Percentiles rank a stretch among this genome's conserved stretches.
Evolutionary conservation across 108 stramenopile species (phyloP).

Genomic region (Bacterosira constricta): DNA sequence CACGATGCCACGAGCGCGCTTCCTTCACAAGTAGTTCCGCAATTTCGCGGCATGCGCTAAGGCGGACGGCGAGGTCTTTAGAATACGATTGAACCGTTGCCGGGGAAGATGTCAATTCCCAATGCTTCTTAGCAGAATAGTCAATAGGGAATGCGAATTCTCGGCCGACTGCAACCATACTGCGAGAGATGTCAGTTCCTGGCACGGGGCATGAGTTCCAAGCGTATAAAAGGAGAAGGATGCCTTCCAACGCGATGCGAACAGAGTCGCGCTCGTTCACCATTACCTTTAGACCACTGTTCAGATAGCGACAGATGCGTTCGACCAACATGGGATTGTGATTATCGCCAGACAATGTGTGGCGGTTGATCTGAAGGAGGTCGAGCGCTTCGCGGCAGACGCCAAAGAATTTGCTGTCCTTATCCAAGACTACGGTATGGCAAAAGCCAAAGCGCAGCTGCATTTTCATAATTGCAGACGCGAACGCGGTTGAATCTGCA

Average conservation of each 20-base stretch:
- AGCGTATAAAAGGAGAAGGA: slow-evolving; percentile 2
- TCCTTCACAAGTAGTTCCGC: background rate
- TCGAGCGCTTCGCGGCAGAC: background rate
- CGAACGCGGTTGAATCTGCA: background rate
- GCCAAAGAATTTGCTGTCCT: background rate
- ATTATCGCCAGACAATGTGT: background rate
- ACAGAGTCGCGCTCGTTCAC: background rate
- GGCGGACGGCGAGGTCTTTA: background rate
- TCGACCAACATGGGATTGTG: slow-evolving; percentile 22
- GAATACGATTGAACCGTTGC: background rate
- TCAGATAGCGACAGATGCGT: slow-evolving; percentile 18
- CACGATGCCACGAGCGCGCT: background rate
- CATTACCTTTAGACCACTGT: background rate
- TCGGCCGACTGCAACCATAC: slow-evolving; percentile 12
- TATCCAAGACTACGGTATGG: background rate
- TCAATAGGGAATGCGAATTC: slow-evolving; percentile 29
- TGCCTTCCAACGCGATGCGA: background rate
- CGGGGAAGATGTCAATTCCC: background rate
- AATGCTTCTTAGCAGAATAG: background rate
- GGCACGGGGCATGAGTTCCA: slow-evolving; percentile 19
- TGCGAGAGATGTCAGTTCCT: slow-evolving; percentile 8
- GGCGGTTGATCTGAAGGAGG: background rate
- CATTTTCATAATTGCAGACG: background rate
- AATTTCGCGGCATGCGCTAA: background rate
- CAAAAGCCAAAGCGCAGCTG: background rate